A percentile compares a stretch with the other conserved stretches of the same genome.
Conservation (phyloP, 306 rosid genomes). For the Medicago arabica region DNA sequence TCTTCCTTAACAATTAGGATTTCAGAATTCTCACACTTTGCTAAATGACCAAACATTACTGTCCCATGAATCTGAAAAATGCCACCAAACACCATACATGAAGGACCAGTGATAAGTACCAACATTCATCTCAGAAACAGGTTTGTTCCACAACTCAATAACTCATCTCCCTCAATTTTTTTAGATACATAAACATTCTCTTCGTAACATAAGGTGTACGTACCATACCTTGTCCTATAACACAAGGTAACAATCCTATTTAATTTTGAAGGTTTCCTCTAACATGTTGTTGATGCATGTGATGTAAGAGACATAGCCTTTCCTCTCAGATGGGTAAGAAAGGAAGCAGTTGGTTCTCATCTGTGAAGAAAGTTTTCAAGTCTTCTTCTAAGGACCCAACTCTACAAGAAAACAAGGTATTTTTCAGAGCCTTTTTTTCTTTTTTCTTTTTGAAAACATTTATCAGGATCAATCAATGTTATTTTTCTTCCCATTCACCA, state of each 20-base stretch:
- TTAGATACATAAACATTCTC: neutral
- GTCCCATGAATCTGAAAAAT: neutral
- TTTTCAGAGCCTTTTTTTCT: neutral
- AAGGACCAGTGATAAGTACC: neutral
- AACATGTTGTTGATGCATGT: conserved; percentile 27
- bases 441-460: too few species aligned
- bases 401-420: conserved; percentile 62
- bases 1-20: neutral
- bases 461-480: too few species aligned
- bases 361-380: conserved; percentile 88
- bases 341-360: conserved; percentile 82
- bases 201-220: neutral
- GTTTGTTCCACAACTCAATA: neutral
- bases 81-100: neutral
- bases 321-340: conserved; percentile 82
- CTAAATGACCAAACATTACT: neutral
- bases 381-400: conserved; percentile 69
- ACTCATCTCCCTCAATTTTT: neutral
- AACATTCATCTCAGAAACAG: neutral
- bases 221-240: neutral
- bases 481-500: too few species aligned
- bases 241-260: neutral
- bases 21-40: neutral
- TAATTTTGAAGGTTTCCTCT: neutral
- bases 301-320: conserved; percentile 37